A percentile compares a stretch with the other conserved stretches of the same genome.
Evolutionary conservation across 2,329 filamentous ascomycete species (phyloP).

Genomic region (Basipetospora sp.): DNA sequence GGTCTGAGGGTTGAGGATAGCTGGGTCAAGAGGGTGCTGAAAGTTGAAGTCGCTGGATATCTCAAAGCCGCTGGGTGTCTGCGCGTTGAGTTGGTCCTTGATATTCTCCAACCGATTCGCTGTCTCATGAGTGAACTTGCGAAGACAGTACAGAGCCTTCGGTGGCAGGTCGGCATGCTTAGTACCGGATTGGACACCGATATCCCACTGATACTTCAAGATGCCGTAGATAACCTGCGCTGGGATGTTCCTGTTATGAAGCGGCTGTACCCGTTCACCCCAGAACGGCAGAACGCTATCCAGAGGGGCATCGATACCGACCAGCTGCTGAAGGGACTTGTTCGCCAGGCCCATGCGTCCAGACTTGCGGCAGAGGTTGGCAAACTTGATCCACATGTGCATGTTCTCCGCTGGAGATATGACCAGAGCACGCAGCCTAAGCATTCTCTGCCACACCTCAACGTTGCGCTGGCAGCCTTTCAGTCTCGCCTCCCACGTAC

Average conservation of each 20-base stretch:
- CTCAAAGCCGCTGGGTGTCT: constrained; percentile 31
- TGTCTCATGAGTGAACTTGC: constrained; percentile 46
- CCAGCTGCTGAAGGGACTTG: constrained; percentile 83
- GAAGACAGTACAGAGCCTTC: constrained; percentile 43
- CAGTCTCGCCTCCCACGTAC: constrained; percentile 89
- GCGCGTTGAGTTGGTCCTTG: constrained; percentile 33
- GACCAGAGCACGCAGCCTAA: constrained; percentile 83
- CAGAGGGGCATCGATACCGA: constrained; percentile 53
- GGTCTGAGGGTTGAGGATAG: constrained; percentile 32
- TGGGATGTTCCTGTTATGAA: constrained; percentile 28
- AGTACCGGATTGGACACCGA: constrained; percentile 46
- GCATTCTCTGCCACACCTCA: constrained; percentile 96
- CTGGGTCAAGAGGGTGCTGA: constrained; percentile 30
- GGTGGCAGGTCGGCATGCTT: constrained; percentile 31
- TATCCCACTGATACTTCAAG: constrained; percentile 92
- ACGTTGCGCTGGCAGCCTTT: constrained; percentile 93
- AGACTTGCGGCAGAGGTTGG: constrained; percentile 93
- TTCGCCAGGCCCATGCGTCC: constrained; percentile 87
- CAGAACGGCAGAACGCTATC: constrained; percentile 48
- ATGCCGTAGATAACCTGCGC: constrained; percentile 91
- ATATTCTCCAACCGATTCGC: constrained; percentile 39
- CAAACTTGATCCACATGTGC: constrained; percentile 99
- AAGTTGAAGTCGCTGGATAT: constrained; percentile 34
- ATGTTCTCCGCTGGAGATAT: constrained; percentile 86
- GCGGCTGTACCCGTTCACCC: constrained; percentile 14